A percentile compares a stretch with the other conserved stretches of the same genome.
Evolutionary conservation across 2,329 filamentous ascomycete species (phyloP).

Genomic region (Alternaria gaisen): DNA sequence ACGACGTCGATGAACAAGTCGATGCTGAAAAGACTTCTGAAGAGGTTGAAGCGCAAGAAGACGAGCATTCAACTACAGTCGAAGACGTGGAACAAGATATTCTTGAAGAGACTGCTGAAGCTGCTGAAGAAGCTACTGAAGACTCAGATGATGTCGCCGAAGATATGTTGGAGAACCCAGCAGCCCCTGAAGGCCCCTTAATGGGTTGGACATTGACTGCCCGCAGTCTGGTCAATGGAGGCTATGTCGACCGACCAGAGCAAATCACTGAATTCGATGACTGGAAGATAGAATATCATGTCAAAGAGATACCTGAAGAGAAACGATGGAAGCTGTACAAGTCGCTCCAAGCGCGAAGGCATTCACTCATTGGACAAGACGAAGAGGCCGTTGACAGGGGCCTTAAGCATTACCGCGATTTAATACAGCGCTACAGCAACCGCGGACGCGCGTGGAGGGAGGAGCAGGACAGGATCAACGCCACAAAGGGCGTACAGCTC

Average conservation of each 20-base stretch:
- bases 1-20: conserved; percentile 44
- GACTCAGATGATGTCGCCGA: not conserved
- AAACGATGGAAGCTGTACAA: conserved; percentile 33
- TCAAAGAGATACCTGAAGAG: conserved; percentile 63
- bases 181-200: conserved; percentile 50
- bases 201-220: conserved; percentile 77
- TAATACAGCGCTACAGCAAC: conserved; percentile 59
- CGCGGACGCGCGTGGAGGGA: conserved; percentile 68
- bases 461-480: conserved; percentile 62
- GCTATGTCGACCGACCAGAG: conserved; percentile 68
- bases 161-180: not conserved
- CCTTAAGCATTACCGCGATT: conserved; percentile 55
- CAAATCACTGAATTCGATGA: conserved; percentile 56
- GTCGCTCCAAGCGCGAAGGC: conserved; percentile 64
- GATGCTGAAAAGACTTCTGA: conserved; percentile 36
- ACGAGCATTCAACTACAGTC: not conserved
- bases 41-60: conserved; percentile 4
- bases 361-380: conserved; percentile 49
- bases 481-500: conserved; percentile 52
- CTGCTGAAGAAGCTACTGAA: conserved; percentile 2
- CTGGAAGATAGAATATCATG: conserved; percentile 82
- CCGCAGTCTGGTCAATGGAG: conserved; percentile 75
- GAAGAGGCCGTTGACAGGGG: conserved; percentile 52
- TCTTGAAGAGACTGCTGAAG: not conserved
- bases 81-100: not conserved